phyloP scores from a whole-genome alignment of 441 rosid genomes.

The Populus hybrid region DNA sequence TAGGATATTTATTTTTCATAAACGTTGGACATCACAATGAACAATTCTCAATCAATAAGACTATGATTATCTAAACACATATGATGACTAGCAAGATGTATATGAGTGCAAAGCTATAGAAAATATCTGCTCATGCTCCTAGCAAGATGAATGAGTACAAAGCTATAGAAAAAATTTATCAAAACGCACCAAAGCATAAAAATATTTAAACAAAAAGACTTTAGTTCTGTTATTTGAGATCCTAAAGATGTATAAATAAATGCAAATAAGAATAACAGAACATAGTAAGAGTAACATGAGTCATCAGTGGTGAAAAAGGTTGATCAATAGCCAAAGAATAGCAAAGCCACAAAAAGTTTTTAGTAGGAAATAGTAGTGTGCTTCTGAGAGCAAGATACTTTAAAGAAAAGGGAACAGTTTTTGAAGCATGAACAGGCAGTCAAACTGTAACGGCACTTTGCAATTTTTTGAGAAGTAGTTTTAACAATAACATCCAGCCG shows the following conservation, averaged over 20 bases:
- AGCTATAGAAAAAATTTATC: no score
- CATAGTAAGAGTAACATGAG: not conserved
- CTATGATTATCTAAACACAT: not conserved
- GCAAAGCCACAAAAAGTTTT: not conserved
- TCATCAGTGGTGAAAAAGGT: not conserved
- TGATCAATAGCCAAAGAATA: not conserved
- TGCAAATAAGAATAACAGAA: not conserved
- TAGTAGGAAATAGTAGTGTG: not conserved
- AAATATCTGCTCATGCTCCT: not conserved
- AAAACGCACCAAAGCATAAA: no score
- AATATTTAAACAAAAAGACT: not conserved
- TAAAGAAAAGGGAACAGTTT: not conserved
- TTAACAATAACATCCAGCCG: not conserved
- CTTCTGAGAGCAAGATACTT: not conserved
- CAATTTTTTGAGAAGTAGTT: not conserved
- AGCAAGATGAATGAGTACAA: not conserved
- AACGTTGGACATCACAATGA: not conserved
- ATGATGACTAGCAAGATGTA: not conserved
- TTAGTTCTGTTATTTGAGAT: not conserved
- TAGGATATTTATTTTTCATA: not conserved
- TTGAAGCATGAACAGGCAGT: not conserved
- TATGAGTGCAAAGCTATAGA: not conserved
- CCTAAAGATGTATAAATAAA: not conserved
- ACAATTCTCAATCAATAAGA: not conserved
- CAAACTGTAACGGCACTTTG: not conserved